Evolutionary conservation across 441 rosid genomes (phyloP), one percentile per base, ranked within the genome.

Genomic region (Biscutella auriculata): DNA sequence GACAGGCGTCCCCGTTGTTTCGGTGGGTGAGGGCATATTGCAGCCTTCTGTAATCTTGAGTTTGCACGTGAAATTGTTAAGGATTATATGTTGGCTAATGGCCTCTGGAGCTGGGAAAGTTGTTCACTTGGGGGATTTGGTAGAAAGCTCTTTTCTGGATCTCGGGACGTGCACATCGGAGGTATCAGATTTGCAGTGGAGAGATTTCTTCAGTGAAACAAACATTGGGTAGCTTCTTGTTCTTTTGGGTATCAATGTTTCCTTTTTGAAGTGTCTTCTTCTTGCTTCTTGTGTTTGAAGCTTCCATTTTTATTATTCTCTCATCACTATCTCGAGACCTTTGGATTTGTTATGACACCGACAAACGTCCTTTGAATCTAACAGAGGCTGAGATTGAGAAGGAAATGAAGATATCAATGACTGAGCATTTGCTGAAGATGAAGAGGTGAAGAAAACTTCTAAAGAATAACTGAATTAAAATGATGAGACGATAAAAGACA

Each of bases 1-100:
- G 88, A 90, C 78, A 19, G 98, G 98, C 17, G 98, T 91, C 25
- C 98, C 98, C 6, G 98, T n/a, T n/a, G 98, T 46, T 82, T 81
- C 37, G 87, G 97, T 82, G 36, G 66, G 9, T 1, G 56, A 46
- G 35, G 66, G 35, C 63, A 82, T 39, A 63, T 70, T 34, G 68
- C 53, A 25, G 53, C 74, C 52, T 58, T 73, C 59, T 17, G n/a
- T n/a, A n/a, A n/a, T n/a, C n/a, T n/a, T n/a, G n/a, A n/a, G n/a
- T n/a, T n/a, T n/a, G n/a, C n/a, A n/a, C n/a, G n/a, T n/a, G n/a
- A n/a, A n/a, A n/a, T n/a, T n/a, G n/a, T n/a, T n/a, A n/a, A n/a
- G n/a, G n/a, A n/a, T n/a, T n/a, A n/a, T n/a, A n/a, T n/a, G n/a
- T n/a, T n/a, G n/a, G n/a, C n/a, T n/a, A n/a, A n/a, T n/a, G n/a